Percentiles rank a stretch among this genome's conserved stretches.
These are phyloP conservation scores for Globomyces pollinis-pini DNA, from an alignment of 192 early-diverging fungal species.

Conservation along the genomic window DNA sequence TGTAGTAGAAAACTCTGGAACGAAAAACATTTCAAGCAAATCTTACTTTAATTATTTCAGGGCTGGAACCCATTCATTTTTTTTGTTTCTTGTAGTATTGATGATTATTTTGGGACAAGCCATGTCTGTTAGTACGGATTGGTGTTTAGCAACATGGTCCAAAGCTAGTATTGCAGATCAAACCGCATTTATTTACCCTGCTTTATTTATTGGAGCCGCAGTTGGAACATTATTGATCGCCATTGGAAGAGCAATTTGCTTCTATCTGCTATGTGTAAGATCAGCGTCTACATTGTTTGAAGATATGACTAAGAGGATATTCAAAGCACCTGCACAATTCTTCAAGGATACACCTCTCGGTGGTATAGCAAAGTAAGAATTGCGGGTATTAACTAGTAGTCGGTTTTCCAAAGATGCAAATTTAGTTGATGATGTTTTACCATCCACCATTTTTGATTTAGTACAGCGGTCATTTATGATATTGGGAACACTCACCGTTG, in stretches of 20 bases:
- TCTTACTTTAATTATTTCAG: conserved; percentile 33
- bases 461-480: conserved; percentile 57
- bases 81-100: conserved; percentile 17
- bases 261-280: conserved; percentile 44
- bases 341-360: conserved; percentile 59
- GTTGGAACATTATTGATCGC: conserved; percentile 39
- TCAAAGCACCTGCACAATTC: conserved; percentile 45
- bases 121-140: conserved; percentile 34
- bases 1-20: neutral
- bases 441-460: conserved; percentile 44
- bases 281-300: conserved; percentile 25
- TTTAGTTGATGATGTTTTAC: conserved; percentile 54
- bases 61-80: conserved; percentile 16
- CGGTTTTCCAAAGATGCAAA: conserved; percentile 44
- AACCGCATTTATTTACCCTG: conserved; percentile 21
- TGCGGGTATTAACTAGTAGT: conserved; percentile 20
- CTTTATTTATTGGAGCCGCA: conserved; percentile 33
- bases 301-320: conserved; percentile 31
- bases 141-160: conserved; percentile 54
- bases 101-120: conserved; percentile 32
- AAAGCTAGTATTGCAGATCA: conserved; percentile 23
- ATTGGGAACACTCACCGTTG: conserved; percentile 50
- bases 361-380: conserved; percentile 50
- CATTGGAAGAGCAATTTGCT: conserved; percentile 38
- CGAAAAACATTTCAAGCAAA: conserved; percentile 2